Evolutionary conservation across 805 yeast genomes (phyloP), one percentile per base, ranked within the genome.

Genomic region (Lipomyces anomalus): DNA sequence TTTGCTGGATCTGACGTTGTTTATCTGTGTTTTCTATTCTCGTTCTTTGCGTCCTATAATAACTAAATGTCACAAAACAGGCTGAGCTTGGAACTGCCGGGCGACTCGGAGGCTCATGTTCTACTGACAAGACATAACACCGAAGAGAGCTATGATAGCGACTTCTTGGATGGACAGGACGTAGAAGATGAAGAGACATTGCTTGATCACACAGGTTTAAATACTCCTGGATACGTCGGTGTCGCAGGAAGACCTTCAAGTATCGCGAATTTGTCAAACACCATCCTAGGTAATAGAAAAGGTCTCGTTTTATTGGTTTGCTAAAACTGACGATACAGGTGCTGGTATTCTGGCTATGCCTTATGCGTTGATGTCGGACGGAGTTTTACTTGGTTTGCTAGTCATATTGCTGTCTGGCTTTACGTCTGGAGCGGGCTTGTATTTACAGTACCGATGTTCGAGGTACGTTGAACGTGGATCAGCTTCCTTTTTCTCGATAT

Each of bases 291-390:
- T 50, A 30, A 22, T 50, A n/a, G 18, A n/a, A 23, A n/a, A 6
- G 4, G n/a, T 7, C 18, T 11, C 1, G 4, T 11, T 20, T 16
- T 18, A 20, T 18, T 18, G 17, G 28, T 16, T 36, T 4, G 22
- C 22, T 17, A 22, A 6, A 17, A 22, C 9, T 9, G 13, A 13
- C 36, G 6, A 17, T 20, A 70, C 82, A 20, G 90, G 90, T 3
- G 87, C 92, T 1, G 92, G 92, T 0, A 68, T 84, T 55, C 73
- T 84, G 39, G 86, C 88, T 17, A 74, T 83, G 71, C 89, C 92
- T 2, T 78, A 73, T 52, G 84, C 89, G 1, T 74, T 79, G 58
- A 67, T 72, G 36, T 69, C 82, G 17, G 82, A 84, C 59, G 85
- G 88, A 7, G 60, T 81, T 4, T 41, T 74, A 3, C 64, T 78